phyloP scores from a whole-genome alignment of 1,139 yeast genomes.

The Scheffersomyces insectosa region DNA sequence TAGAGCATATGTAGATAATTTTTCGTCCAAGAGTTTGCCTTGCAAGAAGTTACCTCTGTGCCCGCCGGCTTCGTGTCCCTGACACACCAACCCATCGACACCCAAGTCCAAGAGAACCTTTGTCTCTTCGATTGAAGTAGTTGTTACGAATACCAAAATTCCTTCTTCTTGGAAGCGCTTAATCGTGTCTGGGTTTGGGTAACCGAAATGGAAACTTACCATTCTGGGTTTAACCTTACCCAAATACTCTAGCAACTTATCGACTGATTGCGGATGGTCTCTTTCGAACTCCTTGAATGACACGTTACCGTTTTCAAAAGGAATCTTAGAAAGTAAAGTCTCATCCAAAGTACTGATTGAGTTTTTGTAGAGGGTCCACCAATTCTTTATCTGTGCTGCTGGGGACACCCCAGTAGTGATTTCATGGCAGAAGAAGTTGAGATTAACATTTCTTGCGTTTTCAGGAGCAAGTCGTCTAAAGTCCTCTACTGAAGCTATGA shows the following conservation, averaged over 20 bases:
- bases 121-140: slow-evolving; percentile 44
- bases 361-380: slow-evolving; percentile 21
- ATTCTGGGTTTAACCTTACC: slow-evolving; percentile 17
- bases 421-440: slow-evolving; percentile 50
- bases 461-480: slow-evolving; percentile 11
- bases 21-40: slow-evolving; percentile 27
- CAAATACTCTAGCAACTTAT: slow-evolving; percentile 11
- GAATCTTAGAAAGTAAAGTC: neutral
- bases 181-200: slow-evolving; percentile 39
- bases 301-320: slow-evolving; percentile 27
- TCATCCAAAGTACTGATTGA: neutral
- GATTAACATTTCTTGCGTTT: slow-evolving; percentile 27
- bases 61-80: slow-evolving; percentile 59
- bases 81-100: slow-evolving; percentile 45
- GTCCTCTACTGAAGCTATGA: slow-evolving; percentile 14
- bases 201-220: slow-evolving; percentile 53
- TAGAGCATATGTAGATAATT: slow-evolving; percentile 34
- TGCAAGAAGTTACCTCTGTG: slow-evolving; percentile 48
- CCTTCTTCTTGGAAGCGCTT: slow-evolving; percentile 44
- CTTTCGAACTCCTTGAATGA: slow-evolving; percentile 37
- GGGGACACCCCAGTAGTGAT: slow-evolving; percentile 17
- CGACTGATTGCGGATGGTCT: slow-evolving; percentile 3
- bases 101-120: slow-evolving; percentile 19
- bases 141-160: slow-evolving; percentile 50
- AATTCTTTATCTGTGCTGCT: slow-evolving; percentile 19